A percentile compares a stretch with the other conserved stretches of the same genome.
Conservation (phyloP, 208 protist genomes). For the Trypanosoma boissoni region DNA sequence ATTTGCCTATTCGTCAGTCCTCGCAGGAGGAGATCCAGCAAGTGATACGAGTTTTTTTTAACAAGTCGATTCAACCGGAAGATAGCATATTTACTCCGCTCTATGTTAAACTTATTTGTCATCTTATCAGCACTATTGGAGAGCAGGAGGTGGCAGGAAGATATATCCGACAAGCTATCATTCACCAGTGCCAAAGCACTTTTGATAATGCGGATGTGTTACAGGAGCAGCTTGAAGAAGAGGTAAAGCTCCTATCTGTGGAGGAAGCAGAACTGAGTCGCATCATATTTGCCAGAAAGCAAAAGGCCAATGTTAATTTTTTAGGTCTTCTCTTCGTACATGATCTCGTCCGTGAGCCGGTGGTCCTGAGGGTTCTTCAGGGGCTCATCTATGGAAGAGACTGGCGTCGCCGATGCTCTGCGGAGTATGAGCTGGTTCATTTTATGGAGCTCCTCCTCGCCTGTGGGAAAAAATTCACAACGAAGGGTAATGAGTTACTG, state of each 20-base stretch:
- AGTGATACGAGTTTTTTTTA: slow-evolving; percentile 83
- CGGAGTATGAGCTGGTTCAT: slow-evolving; percentile 68
- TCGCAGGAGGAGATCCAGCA: slow-evolving; percentile 77
- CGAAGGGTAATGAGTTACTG: slow-evolving; percentile 41
- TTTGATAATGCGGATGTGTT: slow-evolving; percentile 56
- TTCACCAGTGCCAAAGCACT: slow-evolving; percentile 65
- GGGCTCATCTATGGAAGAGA: slow-evolving; percentile 68
- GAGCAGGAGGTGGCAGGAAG: slow-evolving; percentile 54
- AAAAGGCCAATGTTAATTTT: slow-evolving; percentile 87
- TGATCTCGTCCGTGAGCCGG: slow-evolving; percentile 50
- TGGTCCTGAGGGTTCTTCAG: slow-evolving; percentile 66
- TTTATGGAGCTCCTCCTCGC: slow-evolving; percentile 84
- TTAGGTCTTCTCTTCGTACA: slow-evolving; percentile 72
- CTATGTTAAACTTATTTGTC: slow-evolving; percentile 74
- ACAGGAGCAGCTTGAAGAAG: slow-evolving; percentile 41
- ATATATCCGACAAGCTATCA: slow-evolving; percentile 71
- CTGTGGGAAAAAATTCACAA: slow-evolving; percentile 56
- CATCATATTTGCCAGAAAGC: slow-evolving; percentile 60
- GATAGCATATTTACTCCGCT: slow-evolving; percentile 69
- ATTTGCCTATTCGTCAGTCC: slow-evolving; percentile 83
- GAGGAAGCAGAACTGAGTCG: slow-evolving; percentile 65
- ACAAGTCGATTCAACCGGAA: slow-evolving; percentile 80
- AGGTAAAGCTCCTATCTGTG: slow-evolving; percentile 36
- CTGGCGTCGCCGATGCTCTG: slow-evolving; percentile 48
- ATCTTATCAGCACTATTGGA: slow-evolving; percentile 70